Base-by-base conservation (phyloP, 2,329 filamentous ascomycete genomes). In the Apiospora pterosperma region DNA sequence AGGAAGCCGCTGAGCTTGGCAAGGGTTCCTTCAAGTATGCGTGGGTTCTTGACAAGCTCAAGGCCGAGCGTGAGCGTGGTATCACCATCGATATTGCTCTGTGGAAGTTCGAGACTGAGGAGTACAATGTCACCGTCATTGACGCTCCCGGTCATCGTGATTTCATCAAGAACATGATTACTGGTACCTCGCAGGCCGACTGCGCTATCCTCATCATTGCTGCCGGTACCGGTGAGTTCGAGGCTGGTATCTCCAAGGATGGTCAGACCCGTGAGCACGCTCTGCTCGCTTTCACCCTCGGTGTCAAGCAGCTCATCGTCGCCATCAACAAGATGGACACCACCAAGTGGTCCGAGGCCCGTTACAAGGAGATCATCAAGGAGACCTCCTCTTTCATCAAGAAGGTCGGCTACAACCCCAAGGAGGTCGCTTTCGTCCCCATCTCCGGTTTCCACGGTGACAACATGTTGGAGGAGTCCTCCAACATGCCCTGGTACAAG, bases 131-230 rank as follows among this genome's bases (percentile, higher is more conserved):
- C 85, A 97, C 95, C 78, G 94, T 97, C 88, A 97, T 96, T 85
- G 92, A 99, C 80, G 96, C 96, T 83, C 96, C 96, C 79, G 96
- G 96, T 86, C 96, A 99, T 87, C 95, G 96, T 96, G 96, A 99
- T 82, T 99, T 98, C 90, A 98, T 99, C 93, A 99, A 99, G 95
- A 99, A 98, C 94, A 99, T 99, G 96, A 99, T 99, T 85, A 98
- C 96, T 91, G 96, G 96, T 94, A 98, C 96, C 81, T 99, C 96
- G 84, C 96, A 98, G 92, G 96, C 96, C 78, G 96, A 99, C 82
- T 98, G 96, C 87, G 96, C 96, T 80, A 93, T 99, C 84, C 94
- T 99, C 88, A 98, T 99, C 87, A 99, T 99, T 85, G 96, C 95
- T 78, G 93, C 96, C 80, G 96, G 96, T 89, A 97, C 93, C 93